phyloP scores from a whole-genome alignment of 768 basidiomycete species.

The Suillus spraguei region DNA sequence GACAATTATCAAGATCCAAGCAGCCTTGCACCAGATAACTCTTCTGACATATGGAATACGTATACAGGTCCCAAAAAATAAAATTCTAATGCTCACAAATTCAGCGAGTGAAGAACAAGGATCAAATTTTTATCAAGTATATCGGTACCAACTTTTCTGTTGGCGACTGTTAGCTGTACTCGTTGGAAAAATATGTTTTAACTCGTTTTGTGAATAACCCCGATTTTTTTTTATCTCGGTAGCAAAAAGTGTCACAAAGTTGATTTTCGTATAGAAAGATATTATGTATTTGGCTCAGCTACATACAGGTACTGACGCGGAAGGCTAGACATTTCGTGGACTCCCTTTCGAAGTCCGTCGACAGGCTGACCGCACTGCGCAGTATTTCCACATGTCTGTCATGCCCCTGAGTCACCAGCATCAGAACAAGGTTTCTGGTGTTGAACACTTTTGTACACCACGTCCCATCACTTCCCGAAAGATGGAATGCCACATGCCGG shows the following conservation, averaged over 20 bases:
- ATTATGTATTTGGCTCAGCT: not conserved
- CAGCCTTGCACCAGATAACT: not conserved
- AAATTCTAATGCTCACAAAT: not conserved
- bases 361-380: not conserved
- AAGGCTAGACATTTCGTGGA: not conserved
- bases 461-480: not conserved
- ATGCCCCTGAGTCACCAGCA: not conserved
- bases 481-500: conserved; percentile 2
- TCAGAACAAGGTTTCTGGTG: not conserved
- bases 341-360: not conserved
- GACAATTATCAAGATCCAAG: not conserved
- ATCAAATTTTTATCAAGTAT: not conserved
- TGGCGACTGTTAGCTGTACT: not conserved
- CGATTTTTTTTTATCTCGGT: not conserved
- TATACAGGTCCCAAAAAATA: not conserved
- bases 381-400: not conserved
- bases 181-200: not conserved
- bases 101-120: not conserved
- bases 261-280: not conserved
- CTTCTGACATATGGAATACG: not conserved
- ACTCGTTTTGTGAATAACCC: not conserved
- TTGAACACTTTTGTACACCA: not conserved
- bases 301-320: not conserved
- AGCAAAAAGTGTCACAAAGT: not conserved
- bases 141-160: not conserved